These are phyloP conservation scores for Malania oleifera DNA, from an alignment of 164 flowering plant genomes.

Conservation along the genomic window DNA sequence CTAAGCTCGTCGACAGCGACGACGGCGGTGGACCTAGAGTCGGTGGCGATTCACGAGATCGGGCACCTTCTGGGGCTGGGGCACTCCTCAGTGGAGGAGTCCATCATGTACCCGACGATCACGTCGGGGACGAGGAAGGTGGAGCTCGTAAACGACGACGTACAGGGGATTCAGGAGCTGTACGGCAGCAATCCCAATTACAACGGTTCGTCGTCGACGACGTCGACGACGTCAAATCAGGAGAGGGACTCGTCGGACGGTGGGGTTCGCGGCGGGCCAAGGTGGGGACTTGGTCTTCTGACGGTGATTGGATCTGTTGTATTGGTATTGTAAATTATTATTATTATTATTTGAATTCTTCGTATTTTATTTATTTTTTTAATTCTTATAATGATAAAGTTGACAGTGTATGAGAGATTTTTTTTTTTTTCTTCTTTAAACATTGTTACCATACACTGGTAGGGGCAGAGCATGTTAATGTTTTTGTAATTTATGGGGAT, in stretches of 20 bases:
- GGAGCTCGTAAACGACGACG: conserved; percentile 50
- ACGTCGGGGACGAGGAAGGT: conserved; percentile 41
- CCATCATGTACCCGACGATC: conserved; percentile 78
- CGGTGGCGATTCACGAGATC: conserved; percentile 92
- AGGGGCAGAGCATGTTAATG: too few species aligned
- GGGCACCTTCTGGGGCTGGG: conserved; percentile 81
- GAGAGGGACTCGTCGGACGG: conserved; percentile 25
- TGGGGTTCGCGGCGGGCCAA: conserved; percentile 10
- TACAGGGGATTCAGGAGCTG: conserved; percentile 50
- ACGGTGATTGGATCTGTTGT: conserved; percentile 13
- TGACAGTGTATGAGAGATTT: too few species aligned
- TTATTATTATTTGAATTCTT: too few species aligned
- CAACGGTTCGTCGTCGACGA: conserved; percentile 15
- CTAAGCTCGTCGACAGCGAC: conserved; percentile 5
- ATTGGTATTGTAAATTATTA: too few species aligned
- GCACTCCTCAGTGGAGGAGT: conserved; percentile 53
- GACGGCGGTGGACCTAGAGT: conserved; percentile 61
- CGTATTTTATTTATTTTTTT: too few species aligned
- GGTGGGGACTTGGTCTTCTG: conserved; percentile 10
- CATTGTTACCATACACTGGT: too few species aligned
- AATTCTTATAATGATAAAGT: too few species aligned
- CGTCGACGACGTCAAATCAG: conserved; percentile 23
- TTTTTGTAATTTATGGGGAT: too few species aligned
- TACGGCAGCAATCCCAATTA: conserved; percentile 56
- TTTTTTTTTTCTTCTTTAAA: too few species aligned